A percentile compares a stretch with the other conserved stretches of the same genome.
Evolutionary conservation across 2,329 filamentous ascomycete genomes (phyloP).

Genomic region (Fusarium tjaetaba): DNA sequence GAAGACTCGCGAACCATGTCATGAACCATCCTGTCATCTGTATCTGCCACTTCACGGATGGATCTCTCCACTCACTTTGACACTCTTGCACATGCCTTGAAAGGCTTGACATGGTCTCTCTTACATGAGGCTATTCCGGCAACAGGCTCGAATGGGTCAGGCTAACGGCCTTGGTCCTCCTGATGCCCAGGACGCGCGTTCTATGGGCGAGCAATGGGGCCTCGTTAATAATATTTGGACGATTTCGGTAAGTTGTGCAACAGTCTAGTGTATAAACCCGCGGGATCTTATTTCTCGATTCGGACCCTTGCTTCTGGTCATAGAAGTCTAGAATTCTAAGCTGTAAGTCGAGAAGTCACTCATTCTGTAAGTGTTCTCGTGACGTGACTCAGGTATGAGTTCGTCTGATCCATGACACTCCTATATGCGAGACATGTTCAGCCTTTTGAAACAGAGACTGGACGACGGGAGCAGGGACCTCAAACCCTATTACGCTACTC

Average conservation of each 20-base stretch:
- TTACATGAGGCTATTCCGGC: conserved; percentile 15
- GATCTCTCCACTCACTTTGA: background rate
- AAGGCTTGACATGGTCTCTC: background rate
- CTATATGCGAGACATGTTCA: conserved; percentile 18
- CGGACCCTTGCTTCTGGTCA: background rate
- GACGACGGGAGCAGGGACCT: background rate
- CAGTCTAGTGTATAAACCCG: conserved; percentile 3
- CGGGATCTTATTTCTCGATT: background rate
- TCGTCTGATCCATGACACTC: conserved; percentile 12
- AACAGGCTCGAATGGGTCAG: background rate
- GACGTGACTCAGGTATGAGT: background rate
- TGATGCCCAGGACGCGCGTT: conserved; percentile 37
- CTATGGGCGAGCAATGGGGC: conserved; percentile 14
- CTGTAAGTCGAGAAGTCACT: background rate
- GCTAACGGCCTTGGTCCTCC: background rate
- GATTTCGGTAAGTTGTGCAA: conserved; percentile 24
- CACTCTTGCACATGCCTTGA: background rate
- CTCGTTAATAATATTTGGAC: conserved; percentile 18
- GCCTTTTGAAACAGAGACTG: conserved; percentile 8
- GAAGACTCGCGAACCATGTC: background rate
- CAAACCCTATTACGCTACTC: background rate
- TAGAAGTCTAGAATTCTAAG: background rate
- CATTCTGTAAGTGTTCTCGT: background rate
- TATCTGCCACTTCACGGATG: conserved; percentile 13
- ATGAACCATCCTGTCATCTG: background rate